Base-by-base conservation (phyloP, 1,284 basidiomycete genomes). In the Tilletia caries region DNA sequence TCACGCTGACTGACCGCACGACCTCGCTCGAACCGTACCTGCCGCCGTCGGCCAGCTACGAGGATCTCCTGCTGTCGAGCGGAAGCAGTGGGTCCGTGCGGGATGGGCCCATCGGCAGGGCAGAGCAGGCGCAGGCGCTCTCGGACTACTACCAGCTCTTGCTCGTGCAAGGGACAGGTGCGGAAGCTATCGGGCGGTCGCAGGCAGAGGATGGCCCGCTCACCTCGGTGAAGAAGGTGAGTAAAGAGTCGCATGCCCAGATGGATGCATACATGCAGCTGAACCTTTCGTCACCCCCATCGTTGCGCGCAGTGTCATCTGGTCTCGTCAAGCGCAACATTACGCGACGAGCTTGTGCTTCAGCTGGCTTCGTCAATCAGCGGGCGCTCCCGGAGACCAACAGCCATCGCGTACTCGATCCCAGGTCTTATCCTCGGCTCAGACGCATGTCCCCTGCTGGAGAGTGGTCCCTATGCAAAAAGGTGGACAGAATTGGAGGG, bases 91-190 rank as follows among this genome's bases (percentile, higher is more conserved):
- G 29, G 32, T 37, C 58, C 58, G 58, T 62, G 32, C 58, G 20
- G 32, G n/a, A 15, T 54, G 58, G 58, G 20, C 58, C 58, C 18
- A 12, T 62, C 29, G 58, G 58, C 58, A 37, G 23, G 32, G 58
- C 58, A 29, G 32, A 62, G 58, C 58, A 37, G 27, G 58, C 58
- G 58, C 58, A 62, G 58, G 27, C 15, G 2, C 3, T 25, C 29
- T n/a, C 12, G 27, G 58, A 62, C 64, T 65, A 20, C 33, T 65
- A 65, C 27, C 64, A 65, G 64, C 41, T 65, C 41, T 2, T 32
- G 13, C 64, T 65, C 18, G 64, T 65, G 12, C n/a, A 20, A 43
- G 64, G 64, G 23, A 32, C 20, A 25, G 41, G 41, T 13, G 2
- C 34, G 1, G n/a, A 43, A 29, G 64, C 64, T n/a, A 13, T 8